phyloP scores from a whole-genome alignment of 345 rosid genomes.

The Populus ilicifolia region DNA sequence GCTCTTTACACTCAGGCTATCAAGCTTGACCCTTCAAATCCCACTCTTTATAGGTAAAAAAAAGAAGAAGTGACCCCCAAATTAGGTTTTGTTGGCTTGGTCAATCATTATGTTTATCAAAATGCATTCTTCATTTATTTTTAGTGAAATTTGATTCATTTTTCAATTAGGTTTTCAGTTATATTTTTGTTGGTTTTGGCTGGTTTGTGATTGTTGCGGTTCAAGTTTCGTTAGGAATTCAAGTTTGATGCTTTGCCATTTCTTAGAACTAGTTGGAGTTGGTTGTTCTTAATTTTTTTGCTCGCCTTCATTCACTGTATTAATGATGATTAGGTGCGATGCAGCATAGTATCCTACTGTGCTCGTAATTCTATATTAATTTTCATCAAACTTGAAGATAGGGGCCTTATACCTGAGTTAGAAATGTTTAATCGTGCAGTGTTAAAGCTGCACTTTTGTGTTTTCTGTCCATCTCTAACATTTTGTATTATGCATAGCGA shows the following conservation, averaged over 20 bases:
- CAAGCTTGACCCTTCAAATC: slow-evolving; percentile 86
- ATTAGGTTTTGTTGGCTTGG: background rate
- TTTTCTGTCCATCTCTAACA: background rate
- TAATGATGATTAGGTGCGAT: background rate
- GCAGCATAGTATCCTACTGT: background rate
- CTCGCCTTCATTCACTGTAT: background rate
- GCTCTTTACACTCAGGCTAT: slow-evolving; percentile 97
- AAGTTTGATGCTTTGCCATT: background rate
- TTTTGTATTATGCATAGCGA: background rate
- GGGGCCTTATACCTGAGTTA: background rate
- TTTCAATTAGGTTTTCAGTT: background rate
- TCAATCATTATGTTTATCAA: background rate
- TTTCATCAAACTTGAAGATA: background rate
- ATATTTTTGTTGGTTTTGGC: background rate
- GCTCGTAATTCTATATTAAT: background rate
- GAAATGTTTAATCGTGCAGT: background rate
- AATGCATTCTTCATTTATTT: slow-evolving; percentile 21
- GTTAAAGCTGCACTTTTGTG: background rate
- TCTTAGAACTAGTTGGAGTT: background rate
- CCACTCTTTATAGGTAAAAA: slow-evolving; percentile 75
- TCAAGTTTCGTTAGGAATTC: background rate
- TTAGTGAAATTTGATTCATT: background rate
- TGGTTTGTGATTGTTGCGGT: background rate
- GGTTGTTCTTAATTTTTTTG: background rate
- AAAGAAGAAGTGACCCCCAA: background rate